These are phyloP conservation scores for Naganishia vishniacii DNA, from an alignment of 768 basidiomycete species.

Conservation along the genomic window DNA sequence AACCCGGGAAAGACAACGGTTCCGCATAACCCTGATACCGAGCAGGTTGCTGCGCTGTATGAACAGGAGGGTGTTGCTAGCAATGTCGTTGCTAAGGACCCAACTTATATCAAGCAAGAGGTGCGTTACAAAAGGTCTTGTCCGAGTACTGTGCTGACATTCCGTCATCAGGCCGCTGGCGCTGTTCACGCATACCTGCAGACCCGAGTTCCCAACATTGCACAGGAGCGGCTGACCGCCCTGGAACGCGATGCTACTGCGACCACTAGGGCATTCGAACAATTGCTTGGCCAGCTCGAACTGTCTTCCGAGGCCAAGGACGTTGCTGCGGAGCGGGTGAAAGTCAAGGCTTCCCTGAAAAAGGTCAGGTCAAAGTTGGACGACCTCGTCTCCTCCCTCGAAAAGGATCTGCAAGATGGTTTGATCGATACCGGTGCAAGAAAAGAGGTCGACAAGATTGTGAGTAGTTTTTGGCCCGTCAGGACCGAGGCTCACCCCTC, in stretches of 20 bases:
- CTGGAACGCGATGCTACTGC: constrained; percentile 5
- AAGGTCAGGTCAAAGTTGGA: constrained; percentile 14
- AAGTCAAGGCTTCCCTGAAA: constrained; percentile 16
- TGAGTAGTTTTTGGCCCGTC: background rate
- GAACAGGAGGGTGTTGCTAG: background rate
- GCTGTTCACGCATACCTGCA: constrained; percentile 5
- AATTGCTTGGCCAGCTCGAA: background rate
- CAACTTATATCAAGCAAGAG: constrained; percentile 11
- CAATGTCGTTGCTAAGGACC: background rate
- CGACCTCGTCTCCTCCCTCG: background rate
- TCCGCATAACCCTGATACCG: constrained; percentile 13
- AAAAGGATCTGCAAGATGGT: constrained; percentile 3
- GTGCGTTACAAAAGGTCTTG: background rate
- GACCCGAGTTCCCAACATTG: background rate
- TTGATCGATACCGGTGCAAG: constrained; percentile 8
- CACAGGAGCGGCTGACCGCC: constrained; percentile 3
- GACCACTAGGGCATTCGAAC: background rate
- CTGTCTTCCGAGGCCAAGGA: constrained; percentile 12
- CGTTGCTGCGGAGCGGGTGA: constrained; percentile 6
- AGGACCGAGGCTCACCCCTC: too few species aligned
- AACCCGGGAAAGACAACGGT: constrained; percentile 18
- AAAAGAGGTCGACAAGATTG: constrained; percentile 12
- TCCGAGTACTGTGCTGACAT: background rate
- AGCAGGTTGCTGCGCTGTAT: background rate
- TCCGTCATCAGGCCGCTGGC: background rate